phyloP scores from a whole-genome alignment of 306 rosid genomes.

The Prunus armeniaca region DNA sequence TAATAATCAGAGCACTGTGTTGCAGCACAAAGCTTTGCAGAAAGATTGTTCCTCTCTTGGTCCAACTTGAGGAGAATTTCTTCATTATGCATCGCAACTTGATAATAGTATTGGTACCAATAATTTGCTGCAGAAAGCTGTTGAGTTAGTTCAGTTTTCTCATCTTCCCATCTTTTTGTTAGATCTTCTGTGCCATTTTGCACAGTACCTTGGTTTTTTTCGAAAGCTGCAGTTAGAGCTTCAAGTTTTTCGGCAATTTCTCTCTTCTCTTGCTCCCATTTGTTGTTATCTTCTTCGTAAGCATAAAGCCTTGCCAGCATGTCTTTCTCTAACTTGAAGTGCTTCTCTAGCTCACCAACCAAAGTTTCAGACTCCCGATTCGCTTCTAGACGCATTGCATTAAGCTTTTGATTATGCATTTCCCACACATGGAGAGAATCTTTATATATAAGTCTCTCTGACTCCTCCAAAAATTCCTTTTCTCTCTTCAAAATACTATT shows the following conservation, averaged over 20 bases:
- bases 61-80: not conserved
- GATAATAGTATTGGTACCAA: not conserved
- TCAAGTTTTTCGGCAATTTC: not conserved
- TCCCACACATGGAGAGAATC: not conserved
- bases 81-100: not conserved
- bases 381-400: not conserved
- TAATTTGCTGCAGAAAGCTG: constrained; percentile 3
- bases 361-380: not conserved
- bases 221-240: not conserved
- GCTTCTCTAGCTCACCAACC: not conserved
- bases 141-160: not conserved
- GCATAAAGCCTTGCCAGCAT: not conserved
- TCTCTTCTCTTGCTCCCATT: constrained; percentile 11
- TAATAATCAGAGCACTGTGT: too few species aligned
- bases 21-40: too few species aligned
- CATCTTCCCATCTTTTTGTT: not conserved
- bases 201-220: not conserved
- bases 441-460: not conserved
- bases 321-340: not conserved
- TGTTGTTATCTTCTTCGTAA: not conserved
- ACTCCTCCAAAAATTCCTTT: not conserved
- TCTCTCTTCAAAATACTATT: constrained; percentile 1
- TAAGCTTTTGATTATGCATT: not conserved
- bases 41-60: not conserved
- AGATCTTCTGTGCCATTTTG: not conserved